Evolutionary conservation across 352 stramenopile genomes (phyloP), one percentile per base, ranked within the genome.

Genomic region (Pythium grandisporangium): DNA sequence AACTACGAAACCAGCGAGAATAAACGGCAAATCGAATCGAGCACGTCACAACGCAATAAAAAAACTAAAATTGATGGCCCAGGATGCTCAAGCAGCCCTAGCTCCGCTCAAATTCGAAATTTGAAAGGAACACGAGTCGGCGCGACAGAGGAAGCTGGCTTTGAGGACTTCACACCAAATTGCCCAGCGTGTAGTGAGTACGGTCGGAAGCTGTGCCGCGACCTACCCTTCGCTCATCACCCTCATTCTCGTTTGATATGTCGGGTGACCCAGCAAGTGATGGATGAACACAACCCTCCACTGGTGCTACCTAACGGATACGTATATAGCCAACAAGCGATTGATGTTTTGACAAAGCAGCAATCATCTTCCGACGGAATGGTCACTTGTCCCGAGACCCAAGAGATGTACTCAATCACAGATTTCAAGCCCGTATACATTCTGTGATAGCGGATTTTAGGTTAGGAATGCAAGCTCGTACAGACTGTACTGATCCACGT

Each of bases 261-360:
- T 45, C 74, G 78, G 12, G 54, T 93, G 30, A 91, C 76, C 0
- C 63, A 84, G 37, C 66, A 48, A 22, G 71, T 91, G 14, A 94
- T 94, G 67, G 70, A 92, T 42, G 79, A 94, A 47, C 66, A 87
- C 54, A 94, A 94, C 42, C 79, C 76, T 23, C 79, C 81, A 2
- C 48, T 86, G 5, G 72, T 83, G 19, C 55, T 94, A 12, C 81
- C 81, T 7, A 94, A 92, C 40, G 81, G 81, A 12, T 74, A 77
- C 42, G 77, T 94, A 23, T 91, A 87, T 48, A 92, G 78, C 53
- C 62, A 77, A n/a, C 62, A 60, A 51, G 80, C 75, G 13, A 79
- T 93, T 41, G 63, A 78, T 20, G 45, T 70, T 22, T 48, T 90
- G 32, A 64, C 53, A 17, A 53, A 80, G 29, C 23, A 49, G 26